These are phyloP conservation scores for Pseudomicrostroma phylloplanum DNA, from an alignment of 1,284 basidiomycete species.

Conservation along the genomic window DNA sequence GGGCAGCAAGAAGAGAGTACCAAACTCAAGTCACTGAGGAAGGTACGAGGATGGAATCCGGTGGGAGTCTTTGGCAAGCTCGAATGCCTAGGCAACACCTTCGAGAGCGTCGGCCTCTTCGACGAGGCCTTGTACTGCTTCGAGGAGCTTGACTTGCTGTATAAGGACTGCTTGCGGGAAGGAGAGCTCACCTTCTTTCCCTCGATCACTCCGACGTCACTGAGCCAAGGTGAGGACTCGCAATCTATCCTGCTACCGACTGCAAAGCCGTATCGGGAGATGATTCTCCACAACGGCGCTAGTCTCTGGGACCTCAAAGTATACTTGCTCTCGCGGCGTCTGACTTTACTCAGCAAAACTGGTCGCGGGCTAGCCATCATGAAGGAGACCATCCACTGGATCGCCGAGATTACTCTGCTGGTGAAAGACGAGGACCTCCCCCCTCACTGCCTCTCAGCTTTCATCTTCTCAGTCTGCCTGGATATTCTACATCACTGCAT, in stretches of 20 bases:
- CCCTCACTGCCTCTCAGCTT: constrained; percentile 76
- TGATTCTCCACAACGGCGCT: constrained; percentile 83
- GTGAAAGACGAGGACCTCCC: constrained; percentile 68
- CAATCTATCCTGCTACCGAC: constrained; percentile 40
- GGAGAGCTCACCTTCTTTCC: constrained; percentile 33
- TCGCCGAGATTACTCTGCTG: constrained; percentile 72
- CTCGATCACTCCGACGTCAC: constrained; percentile 13
- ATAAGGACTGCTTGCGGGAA: constrained; percentile 51
- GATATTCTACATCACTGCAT: constrained; percentile 80
- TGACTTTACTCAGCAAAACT: constrained; percentile 67
- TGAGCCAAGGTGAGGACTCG: constrained; percentile 18
- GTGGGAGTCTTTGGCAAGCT: constrained; percentile 53
- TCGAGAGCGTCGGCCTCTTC: constrained; percentile 78
- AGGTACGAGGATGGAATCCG: constrained; percentile 28
- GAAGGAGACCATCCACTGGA: constrained; percentile 64
- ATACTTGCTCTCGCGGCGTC: constrained; percentile 84
- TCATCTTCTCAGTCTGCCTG: constrained; percentile 85
- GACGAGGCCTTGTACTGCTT: constrained; percentile 86
- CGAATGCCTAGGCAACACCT: constrained; percentile 89
- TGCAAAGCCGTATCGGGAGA: constrained; percentile 73
- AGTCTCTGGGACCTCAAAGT: constrained; percentile 88
- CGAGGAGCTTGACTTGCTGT: constrained; percentile 80
- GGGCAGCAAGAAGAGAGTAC: constrained; percentile 31
- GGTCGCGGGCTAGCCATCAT: constrained; percentile 66
- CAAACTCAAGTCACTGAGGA: constrained; percentile 11